phyloP scores from a whole-genome alignment of 805 yeast species.

The Wickerhamomyces subpelliculosus region DNA sequence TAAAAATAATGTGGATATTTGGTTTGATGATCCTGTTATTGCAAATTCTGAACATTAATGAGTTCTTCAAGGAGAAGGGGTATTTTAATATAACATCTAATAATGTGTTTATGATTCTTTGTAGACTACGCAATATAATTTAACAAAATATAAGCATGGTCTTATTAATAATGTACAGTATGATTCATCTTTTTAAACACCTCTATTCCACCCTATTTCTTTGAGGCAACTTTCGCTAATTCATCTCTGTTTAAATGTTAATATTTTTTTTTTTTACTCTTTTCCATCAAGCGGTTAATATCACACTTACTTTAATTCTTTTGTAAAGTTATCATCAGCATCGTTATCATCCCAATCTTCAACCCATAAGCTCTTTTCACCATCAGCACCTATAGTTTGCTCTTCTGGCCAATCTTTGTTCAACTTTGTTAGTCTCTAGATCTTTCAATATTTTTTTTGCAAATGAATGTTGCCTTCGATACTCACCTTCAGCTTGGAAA shows the following conservation, averaged over 20 bases:
- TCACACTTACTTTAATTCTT: conserved; percentile 49
- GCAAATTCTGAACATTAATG: neutral
- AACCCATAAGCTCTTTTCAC: conserved; percentile 75
- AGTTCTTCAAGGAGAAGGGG: no score
- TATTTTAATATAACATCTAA: no score
- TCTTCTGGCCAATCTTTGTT: conserved; percentile 56
- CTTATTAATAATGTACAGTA: conserved; percentile 1
- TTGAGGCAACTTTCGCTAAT: conserved; percentile 18
- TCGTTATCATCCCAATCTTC: conserved; percentile 98
- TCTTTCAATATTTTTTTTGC: conserved; percentile 1
- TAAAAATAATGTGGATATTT: conserved; percentile 35
- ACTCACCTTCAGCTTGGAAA: conserved; percentile 74
- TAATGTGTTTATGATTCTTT: neutral
- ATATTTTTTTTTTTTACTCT: neutral
- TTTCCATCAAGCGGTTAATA: neutral
- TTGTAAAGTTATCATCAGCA: conserved; percentile 82
- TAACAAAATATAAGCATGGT: neutral
- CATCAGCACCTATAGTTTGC: conserved; percentile 43
- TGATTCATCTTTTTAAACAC: neutral
- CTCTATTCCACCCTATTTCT: conserved; percentile 4
- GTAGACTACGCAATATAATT: no score
- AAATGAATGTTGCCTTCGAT: no score
- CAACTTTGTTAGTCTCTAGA: conserved; percentile 1
- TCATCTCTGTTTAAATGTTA: conserved; percentile 9
- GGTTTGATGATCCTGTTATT: conserved; percentile 11